Conservation (phyloP, 208 protist genomes). For the Cochliopodium minus region DNA sequence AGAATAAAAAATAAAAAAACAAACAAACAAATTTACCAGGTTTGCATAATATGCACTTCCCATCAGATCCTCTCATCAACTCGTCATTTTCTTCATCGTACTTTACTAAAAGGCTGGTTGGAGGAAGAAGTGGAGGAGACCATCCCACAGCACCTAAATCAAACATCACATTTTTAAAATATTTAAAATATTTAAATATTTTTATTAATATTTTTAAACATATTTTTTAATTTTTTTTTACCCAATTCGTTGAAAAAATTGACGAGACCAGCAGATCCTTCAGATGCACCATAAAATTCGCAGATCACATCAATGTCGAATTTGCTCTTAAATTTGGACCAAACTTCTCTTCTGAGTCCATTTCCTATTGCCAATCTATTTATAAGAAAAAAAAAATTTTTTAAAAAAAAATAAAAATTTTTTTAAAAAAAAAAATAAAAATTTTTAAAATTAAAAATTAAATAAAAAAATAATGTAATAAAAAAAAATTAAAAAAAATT, state of each 20-base stretch:
- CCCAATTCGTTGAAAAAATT: constrained; percentile 36
- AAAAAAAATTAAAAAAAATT: no score
- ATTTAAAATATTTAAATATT: no score
- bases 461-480: no score
- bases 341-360: constrained; percentile 60
- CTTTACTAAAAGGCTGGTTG: constrained; percentile 30
- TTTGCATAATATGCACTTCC: constrained; percentile 24
- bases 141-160: constrained; percentile 37
- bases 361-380: constrained; percentile 59
- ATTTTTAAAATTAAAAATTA: no score
- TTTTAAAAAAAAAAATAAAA: no score
- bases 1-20: no score
- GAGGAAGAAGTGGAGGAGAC: constrained; percentile 23
- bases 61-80: constrained; percentile 30
- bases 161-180: no score
- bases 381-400: no score
- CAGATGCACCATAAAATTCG: constrained; percentile 66
- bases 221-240: no score
- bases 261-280: constrained; percentile 45
- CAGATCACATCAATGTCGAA: constrained; percentile 37
- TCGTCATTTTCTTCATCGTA: constrained; percentile 34
- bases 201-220: no score
- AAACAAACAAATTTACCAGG: constrained; percentile 20
- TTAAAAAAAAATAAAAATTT: no score
- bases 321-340: constrained; percentile 34